Base-by-base conservation (phyloP, 2,329 filamentous ascomycete species). In the Fusarium citri region DNA sequence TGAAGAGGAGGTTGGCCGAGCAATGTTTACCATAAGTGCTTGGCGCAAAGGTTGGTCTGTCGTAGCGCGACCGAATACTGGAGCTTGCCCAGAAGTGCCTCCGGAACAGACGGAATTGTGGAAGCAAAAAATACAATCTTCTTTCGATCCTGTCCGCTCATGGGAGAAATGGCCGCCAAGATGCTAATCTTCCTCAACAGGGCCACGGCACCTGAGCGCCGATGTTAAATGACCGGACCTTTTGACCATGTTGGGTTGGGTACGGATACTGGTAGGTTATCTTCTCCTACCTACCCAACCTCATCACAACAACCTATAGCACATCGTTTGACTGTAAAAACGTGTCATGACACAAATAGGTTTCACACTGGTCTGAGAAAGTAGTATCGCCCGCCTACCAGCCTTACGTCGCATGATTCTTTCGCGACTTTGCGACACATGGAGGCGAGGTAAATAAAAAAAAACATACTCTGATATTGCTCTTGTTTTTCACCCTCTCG, bases 91-190 rank as follows among this genome's bases (percentile, higher is more conserved):
- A 55, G 50, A 48, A 46, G 46, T 59, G 31, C 55, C 31, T 69
- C 50, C 68, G 67, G 68, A 70, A 71, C 64, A 60, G 48, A 64
- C 68, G 67, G 67, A 47, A 67, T 66, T 48, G 56, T 67, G 55
- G 51, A 51, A 60, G 49, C 37, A 43, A 28, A 68, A 53, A 55
- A 51, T 40, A 49, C 40, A 59, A 55, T 59, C 57, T 59, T 50
- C 16, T 49, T 43, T 54, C 31, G n/a, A 61, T 66, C 31, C 20
- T 43, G 45, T 53, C 54, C 47, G 41, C 42, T 48, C 54, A 49
- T 66, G 55, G 42, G 41, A 28, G 48, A 53, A 18, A 68, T 45
- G 59, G 30, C 48, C 47, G 68, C 68, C 63, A 70, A 70, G 67
- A 71, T 70, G 55, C 23, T 53, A 70, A 59, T 64, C 46, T 70